Evolutionary conservation across 169 alveolate species (phyloP).

Genomic region (Perkinsus marinus): DNA sequence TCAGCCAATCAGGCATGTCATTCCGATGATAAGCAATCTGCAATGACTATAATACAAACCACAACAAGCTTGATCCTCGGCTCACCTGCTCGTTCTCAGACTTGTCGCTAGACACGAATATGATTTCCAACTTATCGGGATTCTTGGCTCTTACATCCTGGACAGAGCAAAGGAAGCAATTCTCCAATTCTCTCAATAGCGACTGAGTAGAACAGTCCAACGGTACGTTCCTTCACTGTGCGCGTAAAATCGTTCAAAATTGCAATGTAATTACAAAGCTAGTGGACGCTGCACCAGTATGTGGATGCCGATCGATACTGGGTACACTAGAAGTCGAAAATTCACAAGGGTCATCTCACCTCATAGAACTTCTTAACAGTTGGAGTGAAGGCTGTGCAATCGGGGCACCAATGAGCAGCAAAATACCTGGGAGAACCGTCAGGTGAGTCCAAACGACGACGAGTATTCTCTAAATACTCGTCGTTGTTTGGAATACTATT

Average conservation of each 20-base stretch:
- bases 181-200: too few species aligned
- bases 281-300: too few species aligned
- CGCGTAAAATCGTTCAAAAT: too few species aligned
- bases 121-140: background rate
- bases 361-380: slow-evolving; percentile 41
- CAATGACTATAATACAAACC: background rate
- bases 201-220: too few species aligned
- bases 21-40: background rate
- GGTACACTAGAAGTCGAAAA: background rate
- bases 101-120: background rate
- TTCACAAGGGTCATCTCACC: background rate
- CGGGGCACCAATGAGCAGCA: slow-evolving; percentile 61
- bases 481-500: too few species aligned
- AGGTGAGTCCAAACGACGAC: too few species aligned
- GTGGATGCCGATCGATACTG: too few species aligned
- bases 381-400: slow-evolving; percentile 51
- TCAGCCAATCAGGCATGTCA: background rate
- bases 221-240: too few species aligned
- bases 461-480: too few species aligned
- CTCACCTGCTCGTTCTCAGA: background rate
- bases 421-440: slow-evolving; percentile 19
- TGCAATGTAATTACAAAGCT: too few species aligned
- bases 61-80: background rate
- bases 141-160: background rate
- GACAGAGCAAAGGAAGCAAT: too few species aligned